Evolutionary conservation across 305 asterid species (phyloP).

Genomic region (Lippia alba): DNA sequence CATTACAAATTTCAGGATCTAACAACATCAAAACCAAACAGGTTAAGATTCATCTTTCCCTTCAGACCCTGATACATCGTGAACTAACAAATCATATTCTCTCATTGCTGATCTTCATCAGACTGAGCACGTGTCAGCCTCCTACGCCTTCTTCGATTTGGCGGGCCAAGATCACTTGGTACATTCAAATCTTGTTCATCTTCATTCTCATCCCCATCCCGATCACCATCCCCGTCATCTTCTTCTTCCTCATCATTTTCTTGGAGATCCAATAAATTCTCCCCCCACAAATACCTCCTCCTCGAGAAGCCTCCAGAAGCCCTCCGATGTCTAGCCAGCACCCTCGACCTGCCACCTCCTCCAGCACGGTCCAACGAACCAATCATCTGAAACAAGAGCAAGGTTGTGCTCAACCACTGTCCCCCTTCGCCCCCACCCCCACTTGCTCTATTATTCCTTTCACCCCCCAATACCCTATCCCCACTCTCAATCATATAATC

Average conservation of each 20-base stretch:
- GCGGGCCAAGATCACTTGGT: slow-evolving; percentile 46
- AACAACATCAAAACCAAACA: slow-evolving; percentile 16
- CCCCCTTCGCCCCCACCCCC: slow-evolving; percentile 53
- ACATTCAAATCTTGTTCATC: slow-evolving; percentile 47
- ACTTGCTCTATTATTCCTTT: slow-evolving; percentile 49
- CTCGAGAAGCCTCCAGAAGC: slow-evolving; percentile 58
- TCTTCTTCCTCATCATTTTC: slow-evolving; percentile 45
- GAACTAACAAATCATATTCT: not conserved
- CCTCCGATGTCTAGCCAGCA: slow-evolving; percentile 62
- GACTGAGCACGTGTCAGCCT: slow-evolving; percentile 64
- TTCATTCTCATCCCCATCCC: slow-evolving; percentile 40
- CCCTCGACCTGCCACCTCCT: slow-evolving; percentile 71
- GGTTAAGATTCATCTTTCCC: no score
- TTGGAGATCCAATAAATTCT: slow-evolving; percentile 68
- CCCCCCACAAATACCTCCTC: slow-evolving; percentile 87
- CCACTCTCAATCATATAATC: slow-evolving; percentile 87
- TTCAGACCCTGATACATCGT: no score
- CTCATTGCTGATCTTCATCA: slow-evolving; percentile 58
- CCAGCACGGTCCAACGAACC: slow-evolving; percentile 61
- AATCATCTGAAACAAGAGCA: slow-evolving; percentile 85
- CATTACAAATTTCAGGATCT: slow-evolving; percentile 18
- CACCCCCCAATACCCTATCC: slow-evolving; percentile 56
- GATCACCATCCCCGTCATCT: slow-evolving; percentile 34
- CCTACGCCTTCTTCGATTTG: slow-evolving; percentile 62
- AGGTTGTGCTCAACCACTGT: slow-evolving; percentile 61